Base-by-base conservation (phyloP, 768 basidiomycete genomes). In the Psilocybe cyanescens region DNA sequence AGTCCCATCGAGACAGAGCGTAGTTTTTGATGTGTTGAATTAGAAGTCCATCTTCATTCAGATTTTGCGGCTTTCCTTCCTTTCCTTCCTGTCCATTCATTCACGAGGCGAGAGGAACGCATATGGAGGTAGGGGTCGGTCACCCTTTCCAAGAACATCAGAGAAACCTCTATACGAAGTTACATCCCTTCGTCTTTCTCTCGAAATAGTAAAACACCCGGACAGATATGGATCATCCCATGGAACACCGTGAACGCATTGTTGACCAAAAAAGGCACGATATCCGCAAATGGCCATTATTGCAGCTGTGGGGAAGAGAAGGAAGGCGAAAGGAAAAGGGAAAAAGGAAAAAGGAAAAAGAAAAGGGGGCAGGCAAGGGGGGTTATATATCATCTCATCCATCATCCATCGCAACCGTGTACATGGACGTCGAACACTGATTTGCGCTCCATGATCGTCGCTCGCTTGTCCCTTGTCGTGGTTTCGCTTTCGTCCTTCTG, bases 301-400 rank as follows among this genome's bases (percentile, higher is more conserved):
- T n/a, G 50, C 39, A 46, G 39, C 29, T 35, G 55, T 61, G 6
- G 46, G 52, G 58, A 53, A 49, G 51, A 47, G 57, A 17, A 58
- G 59, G 45, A 52, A 39, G 37, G 28, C 44, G 41, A 0, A 49
- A 50, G 29, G 30, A 16, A 24, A 77, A 86, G 50, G 31, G 16
- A 47, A 59, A 17, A 58, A 61, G 45, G 54, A 47, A 59, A 17
- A 58, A 61, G 45, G 54, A 39, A 0, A 49, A 50, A 39, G 30
- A 16, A 24, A 77, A 86, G 50, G 31, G 16, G 35, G 7, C 9
- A 35, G 33, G 33, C 6, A 7, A 35, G 11, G 33, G 33, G 33
- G 33, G 6, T 35, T 35, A 35, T 35, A 35, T 35, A 35, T 35
- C 33, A 35, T 7, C 33, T 11, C 33, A 35, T 35, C 24, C 33